Base-by-base conservation (phyloP, 306 rosid genomes). In the Cicer cuneatum region DNA sequence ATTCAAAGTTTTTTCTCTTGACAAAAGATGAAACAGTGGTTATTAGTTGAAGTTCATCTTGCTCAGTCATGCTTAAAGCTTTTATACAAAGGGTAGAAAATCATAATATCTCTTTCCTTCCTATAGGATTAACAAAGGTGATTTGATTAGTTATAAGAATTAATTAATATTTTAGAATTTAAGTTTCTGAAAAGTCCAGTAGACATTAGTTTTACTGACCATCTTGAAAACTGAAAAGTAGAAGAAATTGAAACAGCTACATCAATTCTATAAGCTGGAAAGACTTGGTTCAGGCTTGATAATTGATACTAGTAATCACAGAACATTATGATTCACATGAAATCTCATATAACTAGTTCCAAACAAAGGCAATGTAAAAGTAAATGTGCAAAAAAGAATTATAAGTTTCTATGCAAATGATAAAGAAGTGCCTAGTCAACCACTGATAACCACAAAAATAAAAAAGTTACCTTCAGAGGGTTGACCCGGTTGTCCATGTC, bases 391-490 rank as follows among this genome's bases (percentile, higher is more conserved):
- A 9, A 58, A 6, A 45, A 35, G 29, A 54, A 68, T 8, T 45
- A 21, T 58, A 10, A 66, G 69, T 58, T 77, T 62, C 61, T 47
- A n/a, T 40, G 6, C 38, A 37, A 69, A 12, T 29, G 77, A 63
- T 29, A 46, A 38, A 47, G 42, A 59, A 47, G 39, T 16, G 66
- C 8, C 15, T 52, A 14, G 48, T 66, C 65, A 60, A 66, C 66
- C 13, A 61, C 8, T 49, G 40, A 15, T 5, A 33, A 80, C 19
- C 29, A 59, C n/a, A 37, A 13, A 49, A 9, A 64, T 5, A 37
- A 57, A 78, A 85, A 82, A 40, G 83, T 73, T 80, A 94, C 98
- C 91, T 94, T 94, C 97, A 86, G 85, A 54, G 98, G 97, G 75
- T 91, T 91, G 71, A 87, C 91, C 76, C 86, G 85, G 79, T 91